These are phyloP conservation scores for Coriolopsis trogii DNA, from an alignment of 1,284 basidiomycete species.

Conservation along the genomic window DNA sequence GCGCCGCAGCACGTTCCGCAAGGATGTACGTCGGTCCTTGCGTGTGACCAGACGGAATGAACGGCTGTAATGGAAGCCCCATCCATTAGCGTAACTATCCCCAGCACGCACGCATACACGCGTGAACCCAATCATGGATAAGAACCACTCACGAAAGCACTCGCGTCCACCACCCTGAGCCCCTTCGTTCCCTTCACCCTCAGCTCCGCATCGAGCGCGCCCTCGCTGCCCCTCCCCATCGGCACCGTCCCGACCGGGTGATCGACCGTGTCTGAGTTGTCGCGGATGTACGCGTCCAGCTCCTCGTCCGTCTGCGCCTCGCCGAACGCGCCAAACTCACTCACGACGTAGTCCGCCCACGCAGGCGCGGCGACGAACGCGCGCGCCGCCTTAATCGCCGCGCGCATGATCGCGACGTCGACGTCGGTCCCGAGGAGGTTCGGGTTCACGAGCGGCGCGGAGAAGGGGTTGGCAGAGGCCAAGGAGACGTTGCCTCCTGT, in stretches of 20 bases:
- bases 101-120: neutral
- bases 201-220: slow-evolving; percentile 57
- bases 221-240: slow-evolving; percentile 26
- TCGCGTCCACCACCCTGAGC: slow-evolving; percentile 30
- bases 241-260: slow-evolving; percentile 29
- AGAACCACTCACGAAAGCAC: slow-evolving; percentile 29
- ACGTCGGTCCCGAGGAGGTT: slow-evolving; percentile 18
- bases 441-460: slow-evolving; percentile 27
- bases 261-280: slow-evolving; percentile 16
- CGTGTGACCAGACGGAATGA: slow-evolving; percentile 11
- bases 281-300: slow-evolving; percentile 20
- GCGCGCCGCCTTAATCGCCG: slow-evolving; percentile 17
- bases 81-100: too few relatives aligned
- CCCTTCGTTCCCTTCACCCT: slow-evolving; percentile 42
- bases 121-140: slow-evolving; percentile 10
- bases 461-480: slow-evolving; percentile 27
- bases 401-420: slow-evolving; percentile 20
- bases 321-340: slow-evolving; percentile 16
- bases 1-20: slow-evolving; percentile 12
- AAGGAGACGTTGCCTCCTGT: slow-evolving; percentile 29
- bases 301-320: slow-evolving; percentile 24
- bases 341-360: slow-evolving; percentile 21
- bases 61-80: slow-evolving; percentile 17
- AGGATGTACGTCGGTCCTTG: slow-evolving; percentile 13
- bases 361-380: slow-evolving; percentile 19